Evolutionary conservation across 768 basidiomycete species (phyloP).

Genomic region (Leccinum pellstonianum): DNA sequence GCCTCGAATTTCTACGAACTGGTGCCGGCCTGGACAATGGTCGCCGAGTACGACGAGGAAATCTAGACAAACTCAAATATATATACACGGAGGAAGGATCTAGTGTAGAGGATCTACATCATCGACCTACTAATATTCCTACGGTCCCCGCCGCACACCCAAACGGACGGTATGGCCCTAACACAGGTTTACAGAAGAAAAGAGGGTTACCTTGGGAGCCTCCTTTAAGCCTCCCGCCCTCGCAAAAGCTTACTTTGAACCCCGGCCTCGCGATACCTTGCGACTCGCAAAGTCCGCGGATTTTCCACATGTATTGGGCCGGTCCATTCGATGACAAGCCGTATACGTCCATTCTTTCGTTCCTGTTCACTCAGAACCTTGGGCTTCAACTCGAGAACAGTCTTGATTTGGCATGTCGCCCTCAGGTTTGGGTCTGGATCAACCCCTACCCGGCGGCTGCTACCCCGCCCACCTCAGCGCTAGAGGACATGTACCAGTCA

Average conservation of each 20-base stretch:
- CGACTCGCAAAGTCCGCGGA: constrained; percentile 70
- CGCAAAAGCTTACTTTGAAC: constrained; percentile 44
- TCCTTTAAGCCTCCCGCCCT: constrained; percentile 45
- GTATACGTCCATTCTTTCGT: constrained; percentile 88
- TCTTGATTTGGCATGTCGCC: constrained; percentile 57
- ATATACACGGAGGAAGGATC: constrained; percentile 60
- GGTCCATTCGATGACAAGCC: constrained; percentile 97
- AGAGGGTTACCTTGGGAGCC: constrained; percentile 59
- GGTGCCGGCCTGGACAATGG: constrained; percentile 84
- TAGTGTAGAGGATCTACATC: constrained; percentile 14
- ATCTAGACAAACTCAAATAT: constrained; percentile 76
- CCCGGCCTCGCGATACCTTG: constrained; percentile 50
- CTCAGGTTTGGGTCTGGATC: constrained; percentile 96
- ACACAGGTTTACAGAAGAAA: constrained; percentile 58
- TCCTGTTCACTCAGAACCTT: constrained; percentile 90
- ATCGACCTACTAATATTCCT: constrained; percentile 14
- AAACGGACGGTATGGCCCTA: constrained; percentile 42
- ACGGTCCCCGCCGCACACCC: constrained; percentile 24
- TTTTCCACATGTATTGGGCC: constrained; percentile 98
- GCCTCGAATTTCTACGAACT: constrained; percentile 82
- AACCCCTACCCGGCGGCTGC: constrained; percentile 90
- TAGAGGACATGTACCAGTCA: constrained; percentile 78
- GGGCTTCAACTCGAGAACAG: constrained; percentile 59
- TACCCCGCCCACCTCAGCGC: constrained; percentile 74
- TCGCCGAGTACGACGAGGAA: constrained; percentile 66